Base-by-base conservation (phyloP, 768 basidiomycete species). In the Hydnomerulius pinastri region DNA sequence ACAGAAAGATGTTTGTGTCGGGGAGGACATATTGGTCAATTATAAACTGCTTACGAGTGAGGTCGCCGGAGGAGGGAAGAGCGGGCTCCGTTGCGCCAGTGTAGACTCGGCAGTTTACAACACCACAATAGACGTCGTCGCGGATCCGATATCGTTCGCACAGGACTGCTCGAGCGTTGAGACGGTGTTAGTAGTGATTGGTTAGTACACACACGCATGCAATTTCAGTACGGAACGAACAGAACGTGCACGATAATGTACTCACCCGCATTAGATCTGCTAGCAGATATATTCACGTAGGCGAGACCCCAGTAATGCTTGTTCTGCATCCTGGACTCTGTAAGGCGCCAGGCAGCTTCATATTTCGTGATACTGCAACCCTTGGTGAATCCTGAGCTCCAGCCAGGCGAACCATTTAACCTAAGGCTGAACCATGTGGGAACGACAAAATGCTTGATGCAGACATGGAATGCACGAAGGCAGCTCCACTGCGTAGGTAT, bases 101-200 rank as follows among this genome's bases (percentile, higher is more conserved):
- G 59, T 95, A 97, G 41, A 80, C 65, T 38, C 72, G 69, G 69
- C 95, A 98, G 30, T 72, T 68, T 51, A 80, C 65, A 56, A 96
- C 78, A 1, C 95, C 95, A 65, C 96, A 98, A 8, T 80, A 80
- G 27, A 98, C 87, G 62, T 97, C 95, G 60, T 92, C 85, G 27
- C 97, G 80, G 9, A 99, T n/a, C n/a, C n/a, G 81, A 70, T 98
- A 99, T 54, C 96, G 77, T 72, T 99, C 96, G 20, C 96, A 81
- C 20, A 98, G 74, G 51, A 98, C 97, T 92, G 59, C 9, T 6
- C 6, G 43, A 43, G 18, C 39, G 8, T 36, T 2, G n/a, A n/a
- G n/a, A n/a, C n/a, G n/a, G n/a, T n/a, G n/a, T n/a, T n/a, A n/a
- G n/a, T n/a, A n/a, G n/a, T n/a, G n/a, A n/a, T n/a, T n/a, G n/a